Evolutionary conservation across 495 filamentous ascomycete genomes (phyloP).

Genomic region (Hypoxylon subgilvum): DNA sequence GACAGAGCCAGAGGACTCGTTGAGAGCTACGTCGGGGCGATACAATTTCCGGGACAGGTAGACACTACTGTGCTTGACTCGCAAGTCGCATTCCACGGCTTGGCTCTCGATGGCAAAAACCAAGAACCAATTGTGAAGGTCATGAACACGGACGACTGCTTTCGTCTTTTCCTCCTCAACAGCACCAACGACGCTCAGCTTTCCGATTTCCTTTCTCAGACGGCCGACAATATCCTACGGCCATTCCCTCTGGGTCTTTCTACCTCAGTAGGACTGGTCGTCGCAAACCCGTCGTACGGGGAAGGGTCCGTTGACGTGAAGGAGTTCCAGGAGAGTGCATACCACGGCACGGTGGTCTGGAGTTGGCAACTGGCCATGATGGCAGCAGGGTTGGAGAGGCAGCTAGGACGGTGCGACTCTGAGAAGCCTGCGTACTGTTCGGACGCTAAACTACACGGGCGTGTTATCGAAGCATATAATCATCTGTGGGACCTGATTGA

Average conservation of each 20-base stretch:
- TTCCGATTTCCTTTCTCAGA: conserved; percentile 60
- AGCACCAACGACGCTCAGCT: conserved; percentile 64
- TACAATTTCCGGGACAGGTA: conserved; percentile 57
- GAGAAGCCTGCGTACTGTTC: conserved; percentile 55
- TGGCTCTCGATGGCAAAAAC: conserved; percentile 62
- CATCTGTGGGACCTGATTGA: conserved; percentile 66
- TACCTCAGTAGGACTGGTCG: conserved; percentile 61
- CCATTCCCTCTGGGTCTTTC: conserved; percentile 66
- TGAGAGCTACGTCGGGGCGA: conserved; percentile 50
- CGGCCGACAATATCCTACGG: conserved; percentile 60
- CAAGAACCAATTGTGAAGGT: conserved; percentile 59
- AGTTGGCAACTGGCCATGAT: conserved; percentile 71
- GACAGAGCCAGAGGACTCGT: conserved; percentile 53
- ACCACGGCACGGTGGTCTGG: conserved; percentile 73
- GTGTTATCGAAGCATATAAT: conserved; percentile 63
- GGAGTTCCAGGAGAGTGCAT: conserved; percentile 63
- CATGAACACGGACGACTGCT: conserved; percentile 70
- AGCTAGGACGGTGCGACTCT: conserved; percentile 52
- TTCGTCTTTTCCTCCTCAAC: conserved; percentile 68
- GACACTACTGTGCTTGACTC: conserved; percentile 27
- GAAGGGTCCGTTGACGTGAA: conserved; percentile 52
- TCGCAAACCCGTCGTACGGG: conserved; percentile 69
- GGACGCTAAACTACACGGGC: conserved; percentile 52
- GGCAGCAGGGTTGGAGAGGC: conserved; percentile 60
- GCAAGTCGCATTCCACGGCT: conserved; percentile 54